Evolutionary conservation across 441 rosid species (phyloP), one percentile per base, ranked within the genome.

Genomic region (Brassica hybrid): DNA sequence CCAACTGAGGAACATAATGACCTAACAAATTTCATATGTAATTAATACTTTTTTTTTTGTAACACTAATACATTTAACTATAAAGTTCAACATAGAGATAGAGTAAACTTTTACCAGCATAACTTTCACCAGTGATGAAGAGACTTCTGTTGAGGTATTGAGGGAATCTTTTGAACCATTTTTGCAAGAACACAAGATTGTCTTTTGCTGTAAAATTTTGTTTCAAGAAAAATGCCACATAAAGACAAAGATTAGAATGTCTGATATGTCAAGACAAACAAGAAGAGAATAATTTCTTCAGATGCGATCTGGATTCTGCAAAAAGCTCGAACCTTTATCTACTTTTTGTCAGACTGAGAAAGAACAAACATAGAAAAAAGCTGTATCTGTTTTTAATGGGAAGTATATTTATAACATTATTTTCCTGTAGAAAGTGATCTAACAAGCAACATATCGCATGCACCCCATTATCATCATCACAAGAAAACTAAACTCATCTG

Each of bases 81-180:
- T 9, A 7, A 52, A 52, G 7, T 14, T 14, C 23, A 64, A 27
- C 8, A 54, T 16, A 52, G n/a, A 57, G 60, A 21, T n/a, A 58
- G 5, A 16, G 32, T 1, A 18, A 81, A 68, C 1, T 0, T 34
- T 36, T 85, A 93, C 99, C 98, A 58, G 98, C 99, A 83, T 93
- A 96, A 82, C 99, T 96, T 88, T 96, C 99, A 80, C 98, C 97
- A 11, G 97, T 84, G 30, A 96, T 84, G 86, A 84, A 93, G 80
- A 96, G 84, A 83, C 92, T 92, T 83, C 97, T 83, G 84, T 92
- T 92, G 78, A 74, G 91, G 88, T 89, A 96, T 1, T 96, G 97
- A 27, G 97, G 92, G 85, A 96, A 96, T 81, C 90, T 96, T 76
- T 78, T 73, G 67, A 96, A 88, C 98, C 99, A 96, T 76, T 85